Conservation (phyloP, 1,284 basidiomycete species). For the Apiotrichum sp. region DNA sequence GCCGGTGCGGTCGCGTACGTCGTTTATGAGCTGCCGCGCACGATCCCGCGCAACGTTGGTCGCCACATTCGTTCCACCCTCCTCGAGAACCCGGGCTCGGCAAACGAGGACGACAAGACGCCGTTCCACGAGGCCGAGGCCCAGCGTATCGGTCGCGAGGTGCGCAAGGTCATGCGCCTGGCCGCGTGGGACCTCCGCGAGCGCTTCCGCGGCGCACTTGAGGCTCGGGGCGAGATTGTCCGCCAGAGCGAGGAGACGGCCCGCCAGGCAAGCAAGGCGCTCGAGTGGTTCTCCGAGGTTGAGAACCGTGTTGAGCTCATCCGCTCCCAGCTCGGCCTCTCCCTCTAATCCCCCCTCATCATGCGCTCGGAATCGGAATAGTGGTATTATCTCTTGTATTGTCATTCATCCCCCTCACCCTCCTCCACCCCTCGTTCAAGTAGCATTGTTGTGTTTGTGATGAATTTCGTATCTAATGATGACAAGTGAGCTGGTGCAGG, state of each 20-base stretch:
- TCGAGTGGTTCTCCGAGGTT: constrained; percentile 64
- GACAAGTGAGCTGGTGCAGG: no score
- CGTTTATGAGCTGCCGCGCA: constrained; percentile 78
- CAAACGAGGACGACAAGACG: constrained; percentile 35
- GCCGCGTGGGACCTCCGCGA: constrained; percentile 92
- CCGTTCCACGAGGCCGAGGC: constrained; percentile 67
- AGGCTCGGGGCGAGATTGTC: constrained; percentile 70
- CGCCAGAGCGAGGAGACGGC: constrained; percentile 67
- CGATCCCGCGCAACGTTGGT: constrained; percentile 88
- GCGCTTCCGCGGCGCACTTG: constrained; percentile 73
- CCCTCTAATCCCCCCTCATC: constrained; percentile 8
- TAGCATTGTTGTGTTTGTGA: not conserved
- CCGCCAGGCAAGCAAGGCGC: constrained; percentile 62
- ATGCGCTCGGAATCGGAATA: no score
- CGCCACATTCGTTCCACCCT: constrained; percentile 59
- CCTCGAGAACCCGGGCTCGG: constrained; percentile 32
- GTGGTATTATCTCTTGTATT: not conserved
- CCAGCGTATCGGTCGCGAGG: constrained; percentile 71
- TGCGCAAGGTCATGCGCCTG: constrained; percentile 85
- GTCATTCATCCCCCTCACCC: no score
- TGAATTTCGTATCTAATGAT: no score
- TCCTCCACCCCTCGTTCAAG: not conserved
- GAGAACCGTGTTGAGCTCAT: constrained; percentile 57
- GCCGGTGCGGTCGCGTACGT: constrained; percentile 76
- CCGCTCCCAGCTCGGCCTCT: constrained; percentile 38